Evolutionary conservation across 2,329 filamentous ascomycete species (phyloP), one percentile per base, ranked within the genome.

Genomic region (Stagonosporopsis cucurbitacearum): DNA sequence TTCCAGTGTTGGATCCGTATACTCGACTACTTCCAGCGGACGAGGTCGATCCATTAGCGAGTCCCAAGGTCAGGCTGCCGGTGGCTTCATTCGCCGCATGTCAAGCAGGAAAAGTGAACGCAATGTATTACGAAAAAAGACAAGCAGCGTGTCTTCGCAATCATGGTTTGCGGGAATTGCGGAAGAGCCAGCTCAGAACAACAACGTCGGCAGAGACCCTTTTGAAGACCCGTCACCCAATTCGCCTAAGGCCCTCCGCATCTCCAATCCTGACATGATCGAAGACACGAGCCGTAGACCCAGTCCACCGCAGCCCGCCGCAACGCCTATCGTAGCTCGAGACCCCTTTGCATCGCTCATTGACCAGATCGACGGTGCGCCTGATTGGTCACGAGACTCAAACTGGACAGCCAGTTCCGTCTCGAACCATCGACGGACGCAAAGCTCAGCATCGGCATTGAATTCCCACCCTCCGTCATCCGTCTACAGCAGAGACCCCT

Each of bases 321-420:
- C 64, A 23, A 64, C 58, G n/a, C 60, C 66, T 13, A 42, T 30
- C 42, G 58, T 41, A 40, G 60, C 67, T 20, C 62, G 52, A 54
- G 68, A 74, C 39, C 69, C 70, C 5, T 73, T 75, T 25, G 65
- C 67, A 13, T 73, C 71, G 2, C 63, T 70, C 7, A 51, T 71
- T 6, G 68, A 71, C 33, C 58, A 67, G 28, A 60, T 69, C 9
- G 63, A 66, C 19, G 58, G 60, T 12, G 70, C 64, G 8, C 68
- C 68, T 22, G 61, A 67, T 22, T 71, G 69, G 65, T 54, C 67
- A 25, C 56, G 53, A 19, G 60, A 66, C 15, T 61, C 63, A 13
- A 47, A 56, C 1, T 49, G 48, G 54, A 51, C 48, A 17, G 48
- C 54, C 13, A 22, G 46, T 50, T 26, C 52, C 54, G 33, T 44